Base-by-base conservation (phyloP, 495 filamentous ascomycete species). In the Neurospora sp. region DNA sequence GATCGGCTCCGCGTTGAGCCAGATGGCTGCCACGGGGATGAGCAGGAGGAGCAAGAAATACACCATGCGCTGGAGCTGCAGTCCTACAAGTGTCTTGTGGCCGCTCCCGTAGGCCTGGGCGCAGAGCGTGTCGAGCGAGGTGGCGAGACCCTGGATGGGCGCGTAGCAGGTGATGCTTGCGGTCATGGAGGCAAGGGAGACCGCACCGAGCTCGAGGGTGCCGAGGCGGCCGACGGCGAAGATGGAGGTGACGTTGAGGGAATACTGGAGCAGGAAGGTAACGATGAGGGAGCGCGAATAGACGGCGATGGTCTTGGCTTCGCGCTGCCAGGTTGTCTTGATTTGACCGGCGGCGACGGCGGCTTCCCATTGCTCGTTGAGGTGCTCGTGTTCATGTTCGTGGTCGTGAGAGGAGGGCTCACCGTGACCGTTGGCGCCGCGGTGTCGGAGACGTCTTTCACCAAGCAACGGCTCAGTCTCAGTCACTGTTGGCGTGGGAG, bases 301-400 rank as follows among this genome's bases (percentile, higher is more conserved):
- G 73, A 79, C 81, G 8, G 79, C 79, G 39, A 87, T 82, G 0
- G 92, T 91, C 78, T 91, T 90, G 7, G 90, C 87, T 83, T 97
- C 94, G 72, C 93, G 88, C 77, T 89, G 89, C 92, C 93, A 97
- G 3, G 93, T 94, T 5, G 94, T 97, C 70, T 91, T 88, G 74
- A 97, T 94, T 73, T 86, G 83, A 2, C 92, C 93, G 3, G 89
- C 87, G 0, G 86, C 84, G 17, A 96, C 92, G 3, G 93, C 93
- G 45, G 91, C 91, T 70, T 94, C 91, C 93, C 93, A 97, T 81
- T 92, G 90, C 65, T 86, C 79, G 74, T 87, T 81, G 44, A 86
- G 71, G 39, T 82, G 77, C 45, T 83, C 84, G 40, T 76, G 73
- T 37, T 69, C 77, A 40, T 75, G 72, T 8, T 73, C 69, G 27